Percentiles rank a stretch among this genome's conserved stretches.
Conservation (phyloP, 192 early-diverging fungal species). For the Entomortierella parvispora region DNA sequence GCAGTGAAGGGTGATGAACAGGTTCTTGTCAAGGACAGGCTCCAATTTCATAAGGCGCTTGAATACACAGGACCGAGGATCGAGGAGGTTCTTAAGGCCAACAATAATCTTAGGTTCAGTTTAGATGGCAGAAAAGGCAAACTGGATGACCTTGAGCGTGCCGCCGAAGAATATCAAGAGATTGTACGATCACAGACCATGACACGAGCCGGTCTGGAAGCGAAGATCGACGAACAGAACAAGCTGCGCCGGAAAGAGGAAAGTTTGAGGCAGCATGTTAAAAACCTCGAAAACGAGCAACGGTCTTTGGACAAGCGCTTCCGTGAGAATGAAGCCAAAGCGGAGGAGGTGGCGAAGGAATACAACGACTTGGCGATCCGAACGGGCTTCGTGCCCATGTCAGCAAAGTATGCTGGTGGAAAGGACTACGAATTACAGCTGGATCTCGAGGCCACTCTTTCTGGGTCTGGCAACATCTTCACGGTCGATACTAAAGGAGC, state of each 20-base stretch:
- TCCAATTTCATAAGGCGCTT: constrained; percentile 56
- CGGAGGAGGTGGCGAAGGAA: constrained; percentile 28
- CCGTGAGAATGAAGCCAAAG: constrained; percentile 17
- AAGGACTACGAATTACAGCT: constrained; percentile 38
- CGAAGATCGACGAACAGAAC: constrained; percentile 36
- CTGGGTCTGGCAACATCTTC: constrained; percentile 16
- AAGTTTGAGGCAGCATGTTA: constrained; percentile 17
- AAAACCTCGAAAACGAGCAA: constrained; percentile 17
- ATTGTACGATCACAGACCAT: constrained; percentile 36
- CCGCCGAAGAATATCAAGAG: constrained; percentile 28
- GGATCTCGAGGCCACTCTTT: constrained; percentile 15
- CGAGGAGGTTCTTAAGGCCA: constrained; percentile 23
- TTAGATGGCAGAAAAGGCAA: constrained; percentile 10
- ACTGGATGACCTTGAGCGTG: constrained; percentile 22
- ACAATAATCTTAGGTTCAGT: constrained; percentile 12
- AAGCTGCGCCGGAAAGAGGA: constrained; percentile 31
- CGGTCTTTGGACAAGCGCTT: constrained; percentile 25
- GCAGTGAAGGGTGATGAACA: constrained; percentile 55
- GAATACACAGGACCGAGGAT: constrained; percentile 31
- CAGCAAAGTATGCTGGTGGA: constrained; percentile 34
- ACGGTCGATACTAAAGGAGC: constrained; percentile 24
- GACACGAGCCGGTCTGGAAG: constrained; percentile 30
- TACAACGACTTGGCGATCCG: constrained; percentile 39
- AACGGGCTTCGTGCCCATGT: constrained; percentile 30
- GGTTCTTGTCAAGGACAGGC: constrained; percentile 56